Evolutionary conservation across 129 eudicot species (phyloP).

Genomic region (Lonicera japonica): DNA sequence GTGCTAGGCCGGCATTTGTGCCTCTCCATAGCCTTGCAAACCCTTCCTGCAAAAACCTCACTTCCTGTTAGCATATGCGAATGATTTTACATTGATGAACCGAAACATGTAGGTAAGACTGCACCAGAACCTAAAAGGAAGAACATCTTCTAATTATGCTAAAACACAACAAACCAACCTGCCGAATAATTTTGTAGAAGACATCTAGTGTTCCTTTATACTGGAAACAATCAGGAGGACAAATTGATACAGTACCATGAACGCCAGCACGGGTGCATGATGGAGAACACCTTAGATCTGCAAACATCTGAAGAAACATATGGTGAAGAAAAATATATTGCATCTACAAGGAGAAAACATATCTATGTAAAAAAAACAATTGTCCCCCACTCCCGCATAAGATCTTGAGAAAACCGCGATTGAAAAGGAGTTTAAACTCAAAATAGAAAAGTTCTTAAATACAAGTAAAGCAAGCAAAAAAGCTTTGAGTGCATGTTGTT

Average conservation of each 20-base stretch:
- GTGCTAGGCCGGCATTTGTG: slow-evolving; percentile 95
- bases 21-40: slow-evolving; percentile 88
- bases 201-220: slow-evolving; percentile 97
- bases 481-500: too few relatives aligned
- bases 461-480: too few relatives aligned
- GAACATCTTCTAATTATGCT: background rate
- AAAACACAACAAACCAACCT: slow-evolving; percentile 44
- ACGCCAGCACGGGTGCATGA: slow-evolving; percentile 91
- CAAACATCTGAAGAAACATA: slow-evolving; percentile 65
- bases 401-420: too few relatives aligned
- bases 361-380: background rate
- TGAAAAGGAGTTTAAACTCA: background rate
- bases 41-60: slow-evolving; percentile 73
- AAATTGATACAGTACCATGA: slow-evolving; percentile 92
- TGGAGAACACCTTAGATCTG: slow-evolving; percentile 97
- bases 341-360: background rate
- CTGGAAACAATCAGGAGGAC: slow-evolving; percentile 98
- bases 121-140: background rate
- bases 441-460: background rate
- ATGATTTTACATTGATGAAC: background rate
- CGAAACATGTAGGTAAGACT: background rate
- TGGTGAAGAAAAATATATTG: slow-evolving; percentile 5
- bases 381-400: background rate
- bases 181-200: slow-evolving; percentile 83
- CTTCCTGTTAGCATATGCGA: background rate